phyloP scores from a whole-genome alignment of 1,139 yeast genomes.

The Debaryomyces sp. region DNA sequence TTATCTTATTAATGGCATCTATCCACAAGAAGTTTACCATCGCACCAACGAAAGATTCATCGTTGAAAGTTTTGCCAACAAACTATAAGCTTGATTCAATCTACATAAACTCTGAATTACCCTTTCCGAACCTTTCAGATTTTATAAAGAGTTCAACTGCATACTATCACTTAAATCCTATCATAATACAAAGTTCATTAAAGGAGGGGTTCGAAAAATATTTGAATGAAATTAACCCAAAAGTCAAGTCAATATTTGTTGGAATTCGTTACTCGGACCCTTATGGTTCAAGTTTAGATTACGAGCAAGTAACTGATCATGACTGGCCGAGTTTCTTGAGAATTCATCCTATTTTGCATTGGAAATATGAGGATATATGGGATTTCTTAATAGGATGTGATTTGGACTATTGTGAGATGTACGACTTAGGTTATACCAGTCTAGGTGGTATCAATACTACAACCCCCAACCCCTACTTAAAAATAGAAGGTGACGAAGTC shows the following conservation, averaged over 20 bases:
- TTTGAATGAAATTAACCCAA: constrained; percentile 43
- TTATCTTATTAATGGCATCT: constrained; percentile 64
- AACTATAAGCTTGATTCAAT: constrained; percentile 56
- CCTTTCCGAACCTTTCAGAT: constrained; percentile 60
- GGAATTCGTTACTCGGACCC: constrained; percentile 87
- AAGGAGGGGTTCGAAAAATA: constrained; percentile 68
- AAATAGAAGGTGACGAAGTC: constrained; percentile 23
- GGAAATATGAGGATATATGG: constrained; percentile 84
- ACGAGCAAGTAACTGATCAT: constrained; percentile 71
- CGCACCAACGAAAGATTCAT: background rate
- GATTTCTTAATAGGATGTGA: constrained; percentile 54
- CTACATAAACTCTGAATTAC: constrained; percentile 68
- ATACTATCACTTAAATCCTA: constrained; percentile 48
- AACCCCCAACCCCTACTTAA: constrained; percentile 62
- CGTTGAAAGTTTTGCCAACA: constrained; percentile 21
- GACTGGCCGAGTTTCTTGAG: constrained; percentile 87
- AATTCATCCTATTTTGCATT: constrained; percentile 79
- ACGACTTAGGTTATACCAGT: constrained; percentile 80
- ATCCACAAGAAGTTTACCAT: constrained; percentile 39
- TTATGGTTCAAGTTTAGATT: constrained; percentile 55
- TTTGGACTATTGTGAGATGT: constrained; percentile 65
- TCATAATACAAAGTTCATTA: constrained; percentile 51
- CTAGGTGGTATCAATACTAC: constrained; percentile 77
- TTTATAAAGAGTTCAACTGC: constrained; percentile 48
- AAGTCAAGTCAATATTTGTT: constrained; percentile 67